These are phyloP conservation scores for Saccharomyces hybrid DNA, from an alignment of 1,139 yeast genomes.

Conservation along the genomic window DNA sequence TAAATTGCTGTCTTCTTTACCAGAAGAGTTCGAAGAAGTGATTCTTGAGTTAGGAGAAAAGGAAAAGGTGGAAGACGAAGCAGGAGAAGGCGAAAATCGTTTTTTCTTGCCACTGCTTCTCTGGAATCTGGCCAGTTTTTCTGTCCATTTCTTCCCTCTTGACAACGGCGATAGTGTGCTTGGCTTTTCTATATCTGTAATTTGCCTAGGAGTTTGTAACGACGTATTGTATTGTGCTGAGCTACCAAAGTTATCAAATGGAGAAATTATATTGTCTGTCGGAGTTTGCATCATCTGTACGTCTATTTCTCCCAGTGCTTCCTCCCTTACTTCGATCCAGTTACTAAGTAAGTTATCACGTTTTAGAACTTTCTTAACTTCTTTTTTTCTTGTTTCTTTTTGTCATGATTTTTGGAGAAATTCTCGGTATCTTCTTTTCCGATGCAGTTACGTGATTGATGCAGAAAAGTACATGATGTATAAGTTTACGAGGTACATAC, in stretches of 20 bases:
- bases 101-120: slow-evolving; percentile 11
- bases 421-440: background rate
- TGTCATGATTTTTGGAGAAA: background rate
- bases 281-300: slow-evolving; percentile 7
- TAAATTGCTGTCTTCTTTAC: background rate
- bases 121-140: slow-evolving; percentile 15
- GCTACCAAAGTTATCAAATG: slow-evolving; percentile 12
- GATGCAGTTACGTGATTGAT: background rate
- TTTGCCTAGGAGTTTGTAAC: slow-evolving; percentile 3
- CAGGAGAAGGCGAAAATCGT: slow-evolving; percentile 7
- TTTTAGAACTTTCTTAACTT: background rate
- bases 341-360: background rate
- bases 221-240: slow-evolving; percentile 2
- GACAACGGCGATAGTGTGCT: slow-evolving; percentile 14
- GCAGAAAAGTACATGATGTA: slow-evolving; percentile 5
- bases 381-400: background rate
- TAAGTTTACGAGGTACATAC: slow-evolving; percentile 4
- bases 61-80: slow-evolving; percentile 7
- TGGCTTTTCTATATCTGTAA: slow-evolving; percentile 2
- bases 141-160: slow-evolving; percentile 19
- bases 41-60: slow-evolving; percentile 2
- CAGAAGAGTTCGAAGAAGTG: background rate
- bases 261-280: slow-evolving; percentile 12
- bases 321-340: background rate
- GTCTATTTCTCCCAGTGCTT: background rate